Evolutionary conservation across 2,329 filamentous ascomycete genomes (phyloP).

Genomic region (Phaeomoniella chlamydospora): DNA sequence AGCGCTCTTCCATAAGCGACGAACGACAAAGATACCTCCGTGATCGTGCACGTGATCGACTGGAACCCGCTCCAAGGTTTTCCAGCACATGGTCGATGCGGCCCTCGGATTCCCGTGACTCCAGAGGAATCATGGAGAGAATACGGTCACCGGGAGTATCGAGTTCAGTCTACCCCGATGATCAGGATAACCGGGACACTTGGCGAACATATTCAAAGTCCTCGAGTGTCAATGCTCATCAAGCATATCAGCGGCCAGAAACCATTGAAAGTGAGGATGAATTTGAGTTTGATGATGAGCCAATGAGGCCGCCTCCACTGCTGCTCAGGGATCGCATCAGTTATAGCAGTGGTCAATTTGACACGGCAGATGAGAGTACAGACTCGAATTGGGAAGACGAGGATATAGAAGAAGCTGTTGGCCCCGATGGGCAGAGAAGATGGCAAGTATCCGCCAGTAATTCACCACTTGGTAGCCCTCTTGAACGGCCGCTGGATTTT

Average conservation of each 20-base stretch:
- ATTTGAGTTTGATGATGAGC: neutral
- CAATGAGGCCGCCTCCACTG: neutral
- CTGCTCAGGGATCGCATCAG: neutral
- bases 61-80: conserved; percentile 8
- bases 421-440: conserved; percentile 7
- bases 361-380: conserved; percentile 4
- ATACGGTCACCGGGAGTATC: neutral
- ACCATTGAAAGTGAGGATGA: neutral
- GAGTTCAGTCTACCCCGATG: neutral
- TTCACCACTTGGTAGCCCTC: neutral
- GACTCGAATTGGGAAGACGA: conserved; percentile 9
- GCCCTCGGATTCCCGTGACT: neutral
- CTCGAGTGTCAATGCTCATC: neutral
- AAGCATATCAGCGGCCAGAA: neutral
- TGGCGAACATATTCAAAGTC: neutral
- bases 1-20: conserved; percentile 5
- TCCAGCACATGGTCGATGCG: conserved; percentile 6
- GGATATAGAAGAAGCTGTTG: conserved; percentile 11
- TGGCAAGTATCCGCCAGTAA: conserved; percentile 9
- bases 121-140: neutral
- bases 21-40: conserved; percentile 8
- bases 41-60: conserved; percentile 7
- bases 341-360: conserved; percentile 8
- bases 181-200: neutral
- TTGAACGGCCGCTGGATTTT: neutral